These are phyloP conservation scores for Claviceps capensis DNA, from an alignment of 2,329 filamentous ascomycete species.

Conservation along the genomic window DNA sequence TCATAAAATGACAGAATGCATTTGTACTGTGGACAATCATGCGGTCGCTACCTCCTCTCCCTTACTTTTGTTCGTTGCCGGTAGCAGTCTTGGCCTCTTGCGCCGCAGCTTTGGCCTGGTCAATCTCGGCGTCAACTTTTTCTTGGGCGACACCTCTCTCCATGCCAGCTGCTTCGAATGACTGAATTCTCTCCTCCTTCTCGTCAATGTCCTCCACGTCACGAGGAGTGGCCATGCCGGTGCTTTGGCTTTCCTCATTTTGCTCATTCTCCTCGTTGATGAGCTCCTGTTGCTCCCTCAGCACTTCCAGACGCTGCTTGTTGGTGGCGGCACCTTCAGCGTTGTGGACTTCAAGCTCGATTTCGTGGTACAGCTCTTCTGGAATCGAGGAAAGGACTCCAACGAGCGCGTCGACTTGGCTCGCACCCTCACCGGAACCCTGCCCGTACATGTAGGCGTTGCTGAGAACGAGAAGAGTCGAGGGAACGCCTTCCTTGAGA, in stretches of 20 bases:
- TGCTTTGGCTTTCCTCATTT: slow-evolving; percentile 64
- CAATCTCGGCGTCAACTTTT: slow-evolving; percentile 41
- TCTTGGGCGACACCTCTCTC: slow-evolving; percentile 37
- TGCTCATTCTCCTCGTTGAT: slow-evolving; percentile 96
- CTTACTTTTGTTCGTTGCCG: slow-evolving; percentile 1
- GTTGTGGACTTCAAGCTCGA: slow-evolving; percentile 93
- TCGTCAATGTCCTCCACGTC: slow-evolving; percentile 92
- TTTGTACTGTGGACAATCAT: neutral
- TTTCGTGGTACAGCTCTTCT: slow-evolving; percentile 98
- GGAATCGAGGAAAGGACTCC: slow-evolving; percentile 89
- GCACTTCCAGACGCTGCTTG: slow-evolving; percentile 94
- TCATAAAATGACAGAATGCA: slow-evolving; percentile 12
- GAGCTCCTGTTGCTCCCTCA: slow-evolving; percentile 96
- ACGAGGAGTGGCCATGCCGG: slow-evolving; percentile 60
- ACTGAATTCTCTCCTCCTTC: slow-evolving; percentile 58
- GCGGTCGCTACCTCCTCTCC: no score
- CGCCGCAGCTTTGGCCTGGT: slow-evolving; percentile 22
- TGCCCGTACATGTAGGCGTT: slow-evolving; percentile 97
- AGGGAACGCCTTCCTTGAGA: slow-evolving; percentile 88
- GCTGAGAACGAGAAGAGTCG: slow-evolving; percentile 85
- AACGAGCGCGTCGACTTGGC: slow-evolving; percentile 84
- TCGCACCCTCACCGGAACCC: slow-evolving; percentile 73
- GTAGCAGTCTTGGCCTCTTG: slow-evolving; percentile 12
- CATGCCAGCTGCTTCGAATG: slow-evolving; percentile 34
- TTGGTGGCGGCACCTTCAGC: slow-evolving; percentile 96